Evolutionary conservation across 176 grass and related monocot species (phyloP), one percentile per base, ranked within the genome.

Genomic region (Oryza meridionalis): DNA sequence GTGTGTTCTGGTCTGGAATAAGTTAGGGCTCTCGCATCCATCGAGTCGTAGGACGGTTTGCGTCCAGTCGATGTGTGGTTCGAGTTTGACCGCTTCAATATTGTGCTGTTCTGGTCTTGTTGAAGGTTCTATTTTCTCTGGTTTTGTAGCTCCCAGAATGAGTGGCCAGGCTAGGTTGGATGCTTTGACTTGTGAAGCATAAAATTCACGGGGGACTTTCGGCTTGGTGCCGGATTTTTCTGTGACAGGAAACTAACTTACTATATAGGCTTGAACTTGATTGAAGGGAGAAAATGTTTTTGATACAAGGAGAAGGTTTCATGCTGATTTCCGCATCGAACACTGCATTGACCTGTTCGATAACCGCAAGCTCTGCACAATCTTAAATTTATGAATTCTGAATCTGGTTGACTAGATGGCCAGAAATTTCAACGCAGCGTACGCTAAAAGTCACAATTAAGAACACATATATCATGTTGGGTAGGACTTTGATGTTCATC

Each of bases 41-140:
- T 46, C 27, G 38, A 58, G 21, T 63, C 55, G 9, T 33, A 14
- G 4, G 12, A 78, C 58, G 5, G 44, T 55, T 82, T 67, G 45
- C 46, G 49, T 16, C 75, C 7, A 17, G 40, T 12, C 5, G 47
- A 40, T n/a, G 6, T 63, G 53, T 31, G 53, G 43, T 35, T 35
- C 33, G 33, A 35, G 42, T 76, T 84, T 65, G 88, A 87, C 84
- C 38, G 0, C 8, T 83, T 90, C 84, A 51, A 74, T 24, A 50
- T 17, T 31, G 38, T 47, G 37, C 19, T 13, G 15, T 45, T 73
- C 61, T 78, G 46, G 79, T 46, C 58, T 40, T 26, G 24, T 14
- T 9, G 64, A 1, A 27, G 10, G 14, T 13, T 77, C 21, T 37
- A 4, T 53, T 3, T 17, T 17, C 25, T 24, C 51, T 58, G 1